Conservation (phyloP, 2,329 filamentous ascomycete genomes). For the Neonectria sp. region DNA sequence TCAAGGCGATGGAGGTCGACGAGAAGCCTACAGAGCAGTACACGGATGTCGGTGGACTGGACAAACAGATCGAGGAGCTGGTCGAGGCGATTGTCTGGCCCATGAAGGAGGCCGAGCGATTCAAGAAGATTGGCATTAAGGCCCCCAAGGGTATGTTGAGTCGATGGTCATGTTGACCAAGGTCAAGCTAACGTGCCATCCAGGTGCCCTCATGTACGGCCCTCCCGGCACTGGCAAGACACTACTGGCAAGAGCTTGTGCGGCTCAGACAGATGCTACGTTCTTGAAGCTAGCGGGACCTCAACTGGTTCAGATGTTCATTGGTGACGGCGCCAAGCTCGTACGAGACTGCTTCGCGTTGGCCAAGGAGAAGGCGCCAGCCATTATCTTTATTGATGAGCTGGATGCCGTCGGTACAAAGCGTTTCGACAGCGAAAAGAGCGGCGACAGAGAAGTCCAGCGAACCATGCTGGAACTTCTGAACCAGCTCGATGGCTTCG, state of each 20-base stretch:
- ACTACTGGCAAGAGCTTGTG: conserved; percentile 93
- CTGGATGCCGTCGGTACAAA: conserved; percentile 98
- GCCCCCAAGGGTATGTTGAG: conserved; percentile 87
- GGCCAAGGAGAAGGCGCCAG: conserved; percentile 98
- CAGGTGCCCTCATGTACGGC: conserved; percentile 98
- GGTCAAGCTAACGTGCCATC: conserved; percentile 93
- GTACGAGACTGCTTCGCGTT: conserved; percentile 98
- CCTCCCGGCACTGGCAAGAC: conserved; percentile 93
- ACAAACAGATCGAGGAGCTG: conserved; percentile 99
- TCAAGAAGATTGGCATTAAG: conserved; percentile 99
- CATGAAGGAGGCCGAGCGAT: conserved; percentile 99
- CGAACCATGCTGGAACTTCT: conserved; percentile 98
- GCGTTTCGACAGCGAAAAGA: conserved; percentile 98
- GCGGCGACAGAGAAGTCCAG: conserved; percentile 97
- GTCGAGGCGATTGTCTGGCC: conserved; percentile 99
- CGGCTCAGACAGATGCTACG: conserved; percentile 97
- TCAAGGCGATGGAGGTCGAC: conserved; percentile 99
- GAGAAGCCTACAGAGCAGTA: conserved; percentile 99
- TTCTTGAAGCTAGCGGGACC: conserved; percentile 99
- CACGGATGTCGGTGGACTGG: conserved; percentile 95
- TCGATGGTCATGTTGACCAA: conserved; percentile 64
- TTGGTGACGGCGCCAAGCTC: conserved; percentile 97
- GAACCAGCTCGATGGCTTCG: conserved; percentile 98
- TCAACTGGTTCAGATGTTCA: conserved; percentile 99
- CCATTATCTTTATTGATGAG: conserved; percentile 99